These are phyloP conservation scores for Protomyces inundatus DNA, from an alignment of 1,139 yeast genomes.

Conservation along the genomic window DNA sequence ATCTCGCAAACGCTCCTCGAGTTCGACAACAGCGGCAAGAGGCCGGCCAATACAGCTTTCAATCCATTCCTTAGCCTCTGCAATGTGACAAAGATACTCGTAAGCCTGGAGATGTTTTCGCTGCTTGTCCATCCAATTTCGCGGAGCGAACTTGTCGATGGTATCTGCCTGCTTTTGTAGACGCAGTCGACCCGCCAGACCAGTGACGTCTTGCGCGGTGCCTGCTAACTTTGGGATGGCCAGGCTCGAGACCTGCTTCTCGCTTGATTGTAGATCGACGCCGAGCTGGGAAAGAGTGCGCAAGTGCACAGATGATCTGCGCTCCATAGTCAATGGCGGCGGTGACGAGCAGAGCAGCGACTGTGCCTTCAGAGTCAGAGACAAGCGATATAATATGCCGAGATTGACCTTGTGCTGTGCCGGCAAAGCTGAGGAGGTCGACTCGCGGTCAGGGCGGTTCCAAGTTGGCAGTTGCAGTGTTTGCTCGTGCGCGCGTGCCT, in stretches of 20 bases:
- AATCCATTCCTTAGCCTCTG: slow-evolving; percentile 77
- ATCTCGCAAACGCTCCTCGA: slow-evolving; percentile 64
- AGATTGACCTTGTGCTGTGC: no score
- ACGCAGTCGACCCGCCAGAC: slow-evolving; percentile 28
- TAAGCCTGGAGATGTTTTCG: slow-evolving; percentile 52
- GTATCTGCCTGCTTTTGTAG: slow-evolving; percentile 30
- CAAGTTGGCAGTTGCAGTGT: no score
- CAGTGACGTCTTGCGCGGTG: slow-evolving; percentile 39
- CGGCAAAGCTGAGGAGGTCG: no score
- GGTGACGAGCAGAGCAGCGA: background rate
- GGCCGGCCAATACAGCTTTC: slow-evolving; percentile 52
- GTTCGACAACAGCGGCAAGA: slow-evolving; percentile 51
- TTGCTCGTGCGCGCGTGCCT: no score
- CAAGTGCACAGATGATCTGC: slow-evolving; percentile 14
- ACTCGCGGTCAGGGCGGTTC: no score
- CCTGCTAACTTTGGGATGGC: slow-evolving; percentile 34
- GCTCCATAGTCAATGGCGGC: background rate
- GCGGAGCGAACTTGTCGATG: slow-evolving; percentile 32
- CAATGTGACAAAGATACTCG: slow-evolving; percentile 82
- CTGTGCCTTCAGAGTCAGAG: background rate
- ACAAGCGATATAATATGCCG: no score
- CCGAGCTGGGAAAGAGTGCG: slow-evolving; percentile 13
- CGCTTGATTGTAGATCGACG: slow-evolving; percentile 1
- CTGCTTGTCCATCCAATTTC: slow-evolving; percentile 45
- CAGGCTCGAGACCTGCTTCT: slow-evolving; percentile 27